Conservation (phyloP, 1,284 basidiomycete species). For the Hymenochaete sp. region DNA sequence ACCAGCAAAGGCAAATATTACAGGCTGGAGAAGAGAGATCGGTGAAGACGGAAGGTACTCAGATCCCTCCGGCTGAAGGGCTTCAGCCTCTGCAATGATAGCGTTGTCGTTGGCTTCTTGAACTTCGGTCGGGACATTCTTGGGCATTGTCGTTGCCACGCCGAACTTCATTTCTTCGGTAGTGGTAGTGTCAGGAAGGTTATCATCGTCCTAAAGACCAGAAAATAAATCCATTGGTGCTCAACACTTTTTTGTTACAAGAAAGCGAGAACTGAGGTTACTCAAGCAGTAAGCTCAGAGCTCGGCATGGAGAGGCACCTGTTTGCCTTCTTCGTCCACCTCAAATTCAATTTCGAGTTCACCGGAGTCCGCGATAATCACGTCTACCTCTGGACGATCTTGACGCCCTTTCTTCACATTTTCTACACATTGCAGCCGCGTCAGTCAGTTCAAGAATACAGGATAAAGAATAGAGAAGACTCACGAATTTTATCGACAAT, state of each 20-base stretch:
- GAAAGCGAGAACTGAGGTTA: conserved; percentile 32
- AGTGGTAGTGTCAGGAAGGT: neutral
- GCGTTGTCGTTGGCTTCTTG: conserved; percentile 11
- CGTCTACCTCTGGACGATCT: conserved; percentile 66
- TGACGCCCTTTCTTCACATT: conserved; percentile 54
- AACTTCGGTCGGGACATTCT: conserved; percentile 16
- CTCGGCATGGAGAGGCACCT: conserved; percentile 90
- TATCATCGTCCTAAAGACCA: conserved; percentile 20
- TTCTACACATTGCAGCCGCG: conserved; percentile 39
- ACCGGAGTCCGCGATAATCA: conserved; percentile 74
- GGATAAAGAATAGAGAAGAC: conserved; percentile 19
- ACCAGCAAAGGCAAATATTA: conserved; percentile 39
- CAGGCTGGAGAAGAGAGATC: conserved; percentile 31
- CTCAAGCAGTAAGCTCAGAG: conserved; percentile 54
- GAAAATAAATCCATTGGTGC: conserved; percentile 37
- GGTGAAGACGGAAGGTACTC: conserved; percentile 18
- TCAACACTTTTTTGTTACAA: conserved; percentile 25
- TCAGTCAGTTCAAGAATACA: conserved; percentile 12
- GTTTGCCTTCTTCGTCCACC: conserved; percentile 59
- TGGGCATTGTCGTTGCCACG: conserved; percentile 18
- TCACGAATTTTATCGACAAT: conserved; percentile 67
- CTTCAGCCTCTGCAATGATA: conserved; percentile 18
- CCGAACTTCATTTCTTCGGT: conserved; percentile 9
- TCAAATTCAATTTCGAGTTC: conserved; percentile 63
- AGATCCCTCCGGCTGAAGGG: conserved; percentile 20